These are phyloP conservation scores for Bromus sterilis DNA, from an alignment of 176 grass and related monocot genomes.

Conservation along the genomic window DNA sequence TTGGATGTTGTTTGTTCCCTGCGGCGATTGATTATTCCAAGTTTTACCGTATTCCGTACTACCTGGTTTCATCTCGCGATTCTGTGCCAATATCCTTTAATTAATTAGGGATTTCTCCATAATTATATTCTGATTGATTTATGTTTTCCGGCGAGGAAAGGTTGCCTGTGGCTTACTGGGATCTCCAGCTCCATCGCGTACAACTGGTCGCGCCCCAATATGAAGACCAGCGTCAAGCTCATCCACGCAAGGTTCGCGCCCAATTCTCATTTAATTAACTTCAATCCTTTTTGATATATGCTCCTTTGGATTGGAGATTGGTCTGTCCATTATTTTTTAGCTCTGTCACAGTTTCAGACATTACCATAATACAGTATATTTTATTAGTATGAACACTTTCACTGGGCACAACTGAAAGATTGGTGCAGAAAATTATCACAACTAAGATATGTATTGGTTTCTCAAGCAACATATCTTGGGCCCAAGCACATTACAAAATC, in stretches of 20 bases:
- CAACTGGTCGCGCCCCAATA: conserved; percentile 90
- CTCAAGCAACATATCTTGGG: background rate
- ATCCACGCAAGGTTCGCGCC: conserved; percentile 92
- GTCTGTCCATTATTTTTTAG: too few relatives aligned
- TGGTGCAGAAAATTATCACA: background rate
- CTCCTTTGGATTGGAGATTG: background rate
- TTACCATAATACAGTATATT: too few relatives aligned
- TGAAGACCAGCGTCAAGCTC: conserved; percentile 98
- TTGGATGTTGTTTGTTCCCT: background rate
- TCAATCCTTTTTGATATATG: background rate
- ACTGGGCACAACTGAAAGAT: background rate
- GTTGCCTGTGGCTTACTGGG: conserved; percentile 84
- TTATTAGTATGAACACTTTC: too few relatives aligned
- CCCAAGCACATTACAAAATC: too few relatives aligned
- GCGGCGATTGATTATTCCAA: background rate
- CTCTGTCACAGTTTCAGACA: too few relatives aligned
- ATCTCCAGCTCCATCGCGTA: conserved; percentile 84
- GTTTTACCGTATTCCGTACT: background rate
- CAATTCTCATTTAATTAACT: conserved; percentile 8
- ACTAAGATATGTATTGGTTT: background rate
- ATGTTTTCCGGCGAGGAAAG: conserved; percentile 25
- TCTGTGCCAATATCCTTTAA: background rate
- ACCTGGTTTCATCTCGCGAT: background rate
- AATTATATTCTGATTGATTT: too few relatives aligned
- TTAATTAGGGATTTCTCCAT: too few relatives aligned